Evolutionary conservation across 139 green algal species (phyloP).

Genomic region (Auxenochlorella pyrenoidosa): DNA sequence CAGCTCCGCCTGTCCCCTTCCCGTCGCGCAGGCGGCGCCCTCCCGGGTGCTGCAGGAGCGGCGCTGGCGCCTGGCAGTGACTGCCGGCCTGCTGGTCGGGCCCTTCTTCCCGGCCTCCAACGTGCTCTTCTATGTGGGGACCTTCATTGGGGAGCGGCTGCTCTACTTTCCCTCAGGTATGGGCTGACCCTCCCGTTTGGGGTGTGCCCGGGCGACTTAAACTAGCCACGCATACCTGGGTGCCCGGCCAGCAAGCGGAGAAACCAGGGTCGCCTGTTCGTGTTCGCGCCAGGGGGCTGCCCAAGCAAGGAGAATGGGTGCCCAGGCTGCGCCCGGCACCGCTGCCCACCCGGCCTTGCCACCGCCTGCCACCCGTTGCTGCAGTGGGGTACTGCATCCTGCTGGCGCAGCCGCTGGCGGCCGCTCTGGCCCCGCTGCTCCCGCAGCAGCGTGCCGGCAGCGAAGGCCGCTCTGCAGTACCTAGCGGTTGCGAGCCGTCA

Average conservation of each 20-base stretch:
- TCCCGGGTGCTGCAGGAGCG: background rate
- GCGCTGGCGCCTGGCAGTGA: conserved; percentile 67
- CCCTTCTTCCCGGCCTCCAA: conserved; percentile 86
- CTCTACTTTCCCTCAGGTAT: conserved; percentile 75
- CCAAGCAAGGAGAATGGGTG: background rate
- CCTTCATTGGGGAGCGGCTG: conserved; percentile 84
- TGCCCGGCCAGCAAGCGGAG: no score
- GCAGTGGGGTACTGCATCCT: conserved; percentile 75
- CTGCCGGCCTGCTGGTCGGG: conserved; percentile 63
- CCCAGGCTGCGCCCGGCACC: background rate
- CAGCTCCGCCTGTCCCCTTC: background rate
- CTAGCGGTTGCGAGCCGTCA: background rate
- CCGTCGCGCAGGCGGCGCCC: background rate
- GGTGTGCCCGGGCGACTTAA: background rate
- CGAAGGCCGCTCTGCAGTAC: background rate
- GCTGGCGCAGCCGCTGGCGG: conserved; percentile 49
- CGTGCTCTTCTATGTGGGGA: conserved; percentile 86
- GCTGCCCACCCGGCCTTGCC: background rate
- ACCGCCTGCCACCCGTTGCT: no score
- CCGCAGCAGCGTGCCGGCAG: background rate
- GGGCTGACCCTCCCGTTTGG: background rate
- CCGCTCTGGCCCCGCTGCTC: conserved; percentile 19
- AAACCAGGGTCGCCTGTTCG: no score
- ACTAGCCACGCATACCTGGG: background rate
- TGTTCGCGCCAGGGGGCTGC: no score